phyloP scores from a whole-genome alignment of 1,284 basidiomycete genomes.

The Rhodofomes roseus region DNA sequence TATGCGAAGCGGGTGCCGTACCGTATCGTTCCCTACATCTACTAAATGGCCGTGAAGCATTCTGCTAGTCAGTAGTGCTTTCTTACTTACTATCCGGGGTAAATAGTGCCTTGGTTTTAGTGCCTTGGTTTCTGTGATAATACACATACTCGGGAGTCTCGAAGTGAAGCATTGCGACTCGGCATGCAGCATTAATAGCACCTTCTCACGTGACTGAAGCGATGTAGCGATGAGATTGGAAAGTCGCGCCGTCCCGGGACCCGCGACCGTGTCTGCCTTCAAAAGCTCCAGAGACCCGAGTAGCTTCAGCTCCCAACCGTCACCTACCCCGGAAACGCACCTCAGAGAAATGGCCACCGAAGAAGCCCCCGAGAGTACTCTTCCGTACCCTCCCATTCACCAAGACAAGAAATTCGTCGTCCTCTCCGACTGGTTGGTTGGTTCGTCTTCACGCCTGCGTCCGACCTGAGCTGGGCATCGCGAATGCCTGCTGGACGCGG shows the following conservation, averaged over 20 bases:
- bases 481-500: not conserved
- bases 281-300: not conserved
- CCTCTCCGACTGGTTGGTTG: slow-evolving; percentile 82
- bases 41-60: slow-evolving; percentile 3
- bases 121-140: too few relatives aligned
- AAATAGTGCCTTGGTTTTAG: too few relatives aligned
- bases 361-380: slow-evolving; percentile 51
- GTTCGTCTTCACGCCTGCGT: slow-evolving; percentile 14
- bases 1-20: slow-evolving; percentile 8
- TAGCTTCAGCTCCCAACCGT: not conserved
- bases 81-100: too few relatives aligned
- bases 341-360: slow-evolving; percentile 10
- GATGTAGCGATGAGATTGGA: not conserved
- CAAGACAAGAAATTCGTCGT: slow-evolving; percentile 81
- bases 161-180: too few relatives aligned
- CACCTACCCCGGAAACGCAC: too few relatives aligned
- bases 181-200: too few relatives aligned
- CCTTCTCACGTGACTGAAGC: not conserved
- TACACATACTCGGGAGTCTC: too few relatives aligned
- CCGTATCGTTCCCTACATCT: slow-evolving; percentile 10
- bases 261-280: too few relatives aligned
- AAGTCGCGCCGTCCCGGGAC: not conserved
- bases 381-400: slow-evolving; percentile 79
- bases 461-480: not conserved
- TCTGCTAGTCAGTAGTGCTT: not conserved